Percentiles rank a stretch among this genome's conserved stretches.
Evolutionary conservation across 495 filamentous ascomycete genomes (phyloP).

Genomic region (Astrocystis sublimbata): DNA sequence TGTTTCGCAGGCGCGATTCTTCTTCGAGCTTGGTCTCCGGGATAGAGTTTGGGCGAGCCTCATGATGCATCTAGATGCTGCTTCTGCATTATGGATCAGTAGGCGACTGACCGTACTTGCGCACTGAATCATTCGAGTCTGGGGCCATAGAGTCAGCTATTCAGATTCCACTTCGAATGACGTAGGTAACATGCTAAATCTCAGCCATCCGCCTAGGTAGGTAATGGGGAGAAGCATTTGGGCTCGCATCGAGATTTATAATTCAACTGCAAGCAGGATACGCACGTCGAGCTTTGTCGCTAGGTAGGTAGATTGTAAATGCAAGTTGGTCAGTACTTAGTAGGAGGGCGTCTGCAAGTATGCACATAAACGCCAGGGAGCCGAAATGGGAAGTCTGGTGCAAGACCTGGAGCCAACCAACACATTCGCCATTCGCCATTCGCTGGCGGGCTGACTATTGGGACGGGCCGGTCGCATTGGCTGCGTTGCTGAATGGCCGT

Average conservation of each 20-base stretch:
- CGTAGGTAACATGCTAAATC: neutral
- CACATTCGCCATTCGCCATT: too few relatives aligned
- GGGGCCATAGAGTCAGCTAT: neutral
- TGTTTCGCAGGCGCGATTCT: neutral
- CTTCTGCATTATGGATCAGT: too few relatives aligned
- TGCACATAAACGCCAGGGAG: neutral
- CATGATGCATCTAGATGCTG: neutral
- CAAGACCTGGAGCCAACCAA: slow-evolving; percentile 16
- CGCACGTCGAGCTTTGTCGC: neutral
- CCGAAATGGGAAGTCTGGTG: neutral
- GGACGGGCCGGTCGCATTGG: neutral
- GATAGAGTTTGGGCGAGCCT: neutral
- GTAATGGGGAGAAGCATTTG: too few relatives aligned
- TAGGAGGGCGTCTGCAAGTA: too few relatives aligned
- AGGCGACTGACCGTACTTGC: neutral
- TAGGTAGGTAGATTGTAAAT: neutral
- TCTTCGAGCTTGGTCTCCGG: neutral
- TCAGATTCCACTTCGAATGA: neutral
- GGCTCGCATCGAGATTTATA: neutral
- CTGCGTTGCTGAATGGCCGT: neutral
- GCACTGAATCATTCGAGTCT: neutral
- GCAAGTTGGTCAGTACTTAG: neutral
- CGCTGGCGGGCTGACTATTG: neutral
- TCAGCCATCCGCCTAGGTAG: neutral
- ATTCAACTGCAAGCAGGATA: neutral